Evolutionary conservation across 208 protist genomes (phyloP), one percentile per base, ranked within the genome.

Genomic region (Acanthamoeba castellanii): DNA sequence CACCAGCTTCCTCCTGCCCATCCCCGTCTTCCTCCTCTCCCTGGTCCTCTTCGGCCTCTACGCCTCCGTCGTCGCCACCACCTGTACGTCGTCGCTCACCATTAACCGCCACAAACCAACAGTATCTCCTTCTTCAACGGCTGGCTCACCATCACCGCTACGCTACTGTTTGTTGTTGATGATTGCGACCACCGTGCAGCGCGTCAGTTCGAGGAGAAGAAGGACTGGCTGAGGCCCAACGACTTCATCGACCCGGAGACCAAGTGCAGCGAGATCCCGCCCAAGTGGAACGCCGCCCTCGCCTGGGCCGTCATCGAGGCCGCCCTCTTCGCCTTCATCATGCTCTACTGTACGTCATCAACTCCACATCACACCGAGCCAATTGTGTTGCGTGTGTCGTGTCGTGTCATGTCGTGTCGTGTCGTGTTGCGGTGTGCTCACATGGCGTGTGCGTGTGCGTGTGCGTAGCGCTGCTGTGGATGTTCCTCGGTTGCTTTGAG

Each of bases 211-310:
- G 76, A 85, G 76, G 76, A 85, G 45, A 85, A 85, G 76, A 85
- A 85, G 76, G 76, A 85, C 76, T 85, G 76, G 76, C n/a, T 34
- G 14, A 20, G 76, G 22, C 76, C 76, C 47, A 14, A 0, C 11
- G 47, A n/a, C 76, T 85, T 4, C 27, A 50, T 57, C 76, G 76
- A 85, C 42, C 76, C 76, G 3, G 76, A 85, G 76, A 85, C 76
- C 47, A 57, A 57, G 27, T 85, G 76, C 76, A 85, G 76, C 76
- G 76, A 85, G 4, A 85, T 85, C 76, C 76, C 76, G 76, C 76
- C 76, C 27, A 85, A 85, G 76, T 85, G 76, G 76, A 85, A 85
- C n/a, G 76, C 76, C 42, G 76, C 76, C 42, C 76, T 85, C 25
- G 76, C 76, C 42, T 85, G 76, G 76, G 76, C 76, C 42, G 76